Conservation (phyloP, 352 stramenopile genomes). For the Blastocystis sp. region DNA sequence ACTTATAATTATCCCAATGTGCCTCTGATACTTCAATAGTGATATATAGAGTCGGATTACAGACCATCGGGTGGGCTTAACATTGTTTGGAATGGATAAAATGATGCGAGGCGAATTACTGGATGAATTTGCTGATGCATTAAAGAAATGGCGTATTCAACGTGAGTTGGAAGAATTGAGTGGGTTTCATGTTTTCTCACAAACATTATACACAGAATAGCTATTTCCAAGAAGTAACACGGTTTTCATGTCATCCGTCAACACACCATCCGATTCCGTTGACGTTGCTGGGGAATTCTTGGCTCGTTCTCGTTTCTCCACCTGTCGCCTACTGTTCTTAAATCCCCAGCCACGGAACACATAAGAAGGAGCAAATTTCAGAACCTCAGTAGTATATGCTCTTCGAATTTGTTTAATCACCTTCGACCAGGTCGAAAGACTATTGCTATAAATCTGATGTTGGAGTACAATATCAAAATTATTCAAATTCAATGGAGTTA, state of each 20-base stretch:
- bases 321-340: not conserved
- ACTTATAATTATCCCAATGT: constrained; percentile 90
- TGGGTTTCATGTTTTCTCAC: not conserved
- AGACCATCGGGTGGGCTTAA: constrained; percentile 86
- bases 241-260: constrained; percentile 9
- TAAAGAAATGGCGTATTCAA: constrained; percentile 67
- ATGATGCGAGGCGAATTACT: constrained; percentile 83
- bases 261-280: not conserved
- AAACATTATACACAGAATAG: not conserved
- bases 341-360: constrained; percentile 41
- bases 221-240: constrained; percentile 19
- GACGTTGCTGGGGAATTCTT: not conserved
- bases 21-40: not conserved
- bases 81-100: constrained; percentile 81
- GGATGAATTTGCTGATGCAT: constrained; percentile 82
- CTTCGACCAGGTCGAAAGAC: constrained; percentile 9
- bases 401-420: constrained; percentile 35
- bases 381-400: constrained; percentile 44
- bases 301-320: constrained; percentile 14
- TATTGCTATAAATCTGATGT: constrained; percentile 59
- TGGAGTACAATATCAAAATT: constrained; percentile 45
- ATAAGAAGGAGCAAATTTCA: constrained; percentile 16
- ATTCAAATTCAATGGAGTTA: constrained; percentile 30
- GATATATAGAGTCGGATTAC: constrained; percentile 85
- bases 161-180: constrained; percentile 37